These are phyloP conservation scores for Lichtheimia hyalospora DNA, from an alignment of 371 early-diverging fungal species.

Conservation along the genomic window DNA sequence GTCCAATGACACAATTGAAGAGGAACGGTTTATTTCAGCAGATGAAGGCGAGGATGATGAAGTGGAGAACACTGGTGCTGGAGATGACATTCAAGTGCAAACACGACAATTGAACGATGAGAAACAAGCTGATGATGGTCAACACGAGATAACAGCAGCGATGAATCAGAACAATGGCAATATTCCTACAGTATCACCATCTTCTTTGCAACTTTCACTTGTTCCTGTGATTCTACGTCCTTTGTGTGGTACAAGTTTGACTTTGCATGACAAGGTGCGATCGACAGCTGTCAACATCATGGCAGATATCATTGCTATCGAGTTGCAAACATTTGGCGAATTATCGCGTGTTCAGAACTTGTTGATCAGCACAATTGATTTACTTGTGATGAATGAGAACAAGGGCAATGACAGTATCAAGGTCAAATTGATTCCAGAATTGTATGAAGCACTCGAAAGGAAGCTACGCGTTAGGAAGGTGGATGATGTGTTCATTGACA, in stretches of 20 bases:
- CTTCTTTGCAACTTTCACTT: slow-evolving; percentile 45
- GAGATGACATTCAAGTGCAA: slow-evolving; percentile 12
- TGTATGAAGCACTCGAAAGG: slow-evolving; percentile 28
- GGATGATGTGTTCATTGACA: slow-evolving; percentile 18
- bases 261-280: slow-evolving; percentile 60
- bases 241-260: slow-evolving; percentile 60
- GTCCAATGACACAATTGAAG: slow-evolving; percentile 7
- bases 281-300: slow-evolving; percentile 55
- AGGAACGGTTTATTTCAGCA: slow-evolving; percentile 13
- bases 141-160: slow-evolving; percentile 5
- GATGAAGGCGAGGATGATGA: slow-evolving; percentile 16
- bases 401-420: slow-evolving; percentile 51
- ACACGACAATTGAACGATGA: slow-evolving; percentile 26
- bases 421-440: slow-evolving; percentile 32
- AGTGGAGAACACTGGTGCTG: slow-evolving; percentile 1
- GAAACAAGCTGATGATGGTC: slow-evolving; percentile 10
- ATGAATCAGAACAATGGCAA: not conserved
- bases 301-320: slow-evolving; percentile 65
- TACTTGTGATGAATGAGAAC: slow-evolving; percentile 57
- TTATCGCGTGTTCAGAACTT: slow-evolving; percentile 57
- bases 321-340: slow-evolving; percentile 52
- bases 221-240: slow-evolving; percentile 62
- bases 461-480: slow-evolving; percentile 25
- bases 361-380: slow-evolving; percentile 63
- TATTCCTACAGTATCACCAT: slow-evolving; percentile 13